Base-by-base conservation (phyloP, 495 filamentous ascomycete species). In the Podospora anserina region DNA sequence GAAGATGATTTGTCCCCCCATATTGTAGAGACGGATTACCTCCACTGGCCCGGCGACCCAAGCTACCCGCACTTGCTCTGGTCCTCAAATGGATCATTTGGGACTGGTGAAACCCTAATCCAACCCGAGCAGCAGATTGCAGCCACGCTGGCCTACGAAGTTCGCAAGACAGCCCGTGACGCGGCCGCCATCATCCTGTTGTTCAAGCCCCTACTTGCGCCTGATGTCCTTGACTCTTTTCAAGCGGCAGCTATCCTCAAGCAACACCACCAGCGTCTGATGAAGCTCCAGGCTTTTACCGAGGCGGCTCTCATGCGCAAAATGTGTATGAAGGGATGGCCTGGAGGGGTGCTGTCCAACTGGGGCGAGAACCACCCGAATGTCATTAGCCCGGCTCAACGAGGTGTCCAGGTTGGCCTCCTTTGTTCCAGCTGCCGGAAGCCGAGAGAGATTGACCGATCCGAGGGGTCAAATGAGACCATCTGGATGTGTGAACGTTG, bases 301-400 rank as follows among this genome's bases (percentile, higher is more conserved):
- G 88, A 91, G 72, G 90, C 91, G 23, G 84, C 89, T 5, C 82
- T 89, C 34, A 82, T 93, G 16, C 89, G 91, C 3, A 88, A 91
- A 32, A 80, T 89, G 30, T 90, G 87, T 68, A 84, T 82, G 63
- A 72, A 80, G 26, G 85, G 72, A 62, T 87, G 72, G 82, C 81
- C 82, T 0, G 74, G 75, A 39, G 82, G 78, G 6, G 28, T 59
- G 1, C 73, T 84, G 27, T 74, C 78, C 0, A 63, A 66, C 11
- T 82, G 77, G 76, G 81, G 81, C 1, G 78, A 81, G 0, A 78
- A 82, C 20, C 91, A 90, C 72, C 82, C 86, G 0, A 76, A 86
- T 11, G 83, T 93, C 15, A 89, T 88, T 68, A 82, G 84, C 1
- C 82, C 86, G 19, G 87, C 83, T 11, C 79, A 85, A 68, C 78